Percentiles rank a stretch among this genome's conserved stretches.
phyloP scores from a whole-genome alignment of 805 yeast genomes.

The Kuraishia hungarica region DNA sequence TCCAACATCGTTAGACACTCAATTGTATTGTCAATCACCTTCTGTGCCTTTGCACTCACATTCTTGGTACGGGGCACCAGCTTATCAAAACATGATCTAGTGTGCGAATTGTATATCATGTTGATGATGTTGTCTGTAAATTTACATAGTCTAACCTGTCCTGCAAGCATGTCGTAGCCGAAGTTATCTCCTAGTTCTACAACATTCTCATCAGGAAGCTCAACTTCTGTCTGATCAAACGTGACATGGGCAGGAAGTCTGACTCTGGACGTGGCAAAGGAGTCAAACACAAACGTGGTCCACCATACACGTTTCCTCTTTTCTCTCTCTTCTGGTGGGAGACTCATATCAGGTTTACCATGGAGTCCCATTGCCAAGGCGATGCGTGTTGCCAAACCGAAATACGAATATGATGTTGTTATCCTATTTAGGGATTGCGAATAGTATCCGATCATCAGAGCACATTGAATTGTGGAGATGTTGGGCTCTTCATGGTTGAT shows the following conservation, averaged over 20 bases:
- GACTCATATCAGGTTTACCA: constrained; percentile 11
- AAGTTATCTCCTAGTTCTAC: constrained; percentile 20
- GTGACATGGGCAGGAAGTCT: constrained; percentile 27
- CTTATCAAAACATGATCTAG: constrained; percentile 11
- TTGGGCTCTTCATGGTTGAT: constrained; percentile 22
- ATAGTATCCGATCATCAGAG: constrained; percentile 24
- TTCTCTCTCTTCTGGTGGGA: constrained; percentile 16
- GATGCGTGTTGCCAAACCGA: constrained; percentile 25
- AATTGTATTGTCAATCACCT: constrained; percentile 13
- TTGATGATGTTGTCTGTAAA: constrained; percentile 23
- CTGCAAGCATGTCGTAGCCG: constrained; percentile 18
- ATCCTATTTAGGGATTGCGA: constrained; percentile 28
- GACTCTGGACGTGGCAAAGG: constrained; percentile 26
- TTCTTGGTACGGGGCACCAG: constrained; percentile 1
- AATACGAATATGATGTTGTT: constrained; percentile 23
- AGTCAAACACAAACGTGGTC: constrained; percentile 28
- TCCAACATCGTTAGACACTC: constrained; percentile 12
- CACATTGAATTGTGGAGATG: constrained; percentile 22
- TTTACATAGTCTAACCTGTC: constrained; percentile 17
- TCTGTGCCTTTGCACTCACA: constrained; percentile 11
- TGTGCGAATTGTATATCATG: constrained; percentile 21
- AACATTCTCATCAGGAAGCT: constrained; percentile 12
- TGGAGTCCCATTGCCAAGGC: constrained; percentile 24
- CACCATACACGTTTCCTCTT: constrained; percentile 29
- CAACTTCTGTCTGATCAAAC: constrained; percentile 23